Evolutionary conservation across 1,139 yeast species (phyloP).

Genomic region (Debaryomyces subglobosus): DNA sequence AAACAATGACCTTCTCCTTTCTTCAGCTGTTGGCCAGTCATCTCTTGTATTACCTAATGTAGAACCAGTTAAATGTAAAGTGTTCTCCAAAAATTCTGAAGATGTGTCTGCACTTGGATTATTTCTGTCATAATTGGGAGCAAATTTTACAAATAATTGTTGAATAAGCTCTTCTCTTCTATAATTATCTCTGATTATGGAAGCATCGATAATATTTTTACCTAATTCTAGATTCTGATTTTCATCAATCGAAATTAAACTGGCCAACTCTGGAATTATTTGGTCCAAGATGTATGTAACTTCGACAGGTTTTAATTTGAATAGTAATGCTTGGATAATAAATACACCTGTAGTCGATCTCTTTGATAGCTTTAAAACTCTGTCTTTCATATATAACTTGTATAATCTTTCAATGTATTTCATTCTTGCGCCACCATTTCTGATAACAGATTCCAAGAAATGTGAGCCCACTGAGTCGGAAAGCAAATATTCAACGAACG

Average conservation of each 20-base stretch:
- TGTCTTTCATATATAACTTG: conserved; percentile 69
- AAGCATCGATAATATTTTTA: conserved; percentile 67
- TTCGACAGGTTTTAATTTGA: conserved; percentile 61
- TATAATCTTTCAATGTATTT: conserved; percentile 73
- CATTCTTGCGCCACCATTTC: conserved; percentile 61
- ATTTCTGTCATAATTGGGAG: conserved; percentile 46
- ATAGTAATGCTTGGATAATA: conserved; percentile 71
- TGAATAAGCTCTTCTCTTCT: conserved; percentile 65
- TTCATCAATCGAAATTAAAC: conserved; percentile 53
- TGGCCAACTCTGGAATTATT: conserved; percentile 67
- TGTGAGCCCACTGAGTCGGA: conserved; percentile 92
- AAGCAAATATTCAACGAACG: conserved; percentile 80
- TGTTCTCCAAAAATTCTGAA: conserved; percentile 63
- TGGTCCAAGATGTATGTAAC: conserved; percentile 67
- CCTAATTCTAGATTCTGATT: conserved; percentile 72
- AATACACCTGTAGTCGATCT: conserved; percentile 83
- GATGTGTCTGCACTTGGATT: conserved; percentile 42
- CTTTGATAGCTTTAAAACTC: conserved; percentile 70
- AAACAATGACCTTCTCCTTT: conserved; percentile 77
- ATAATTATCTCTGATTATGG: conserved; percentile 60
- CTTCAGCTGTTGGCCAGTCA: conserved; percentile 92
- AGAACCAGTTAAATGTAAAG: conserved; percentile 64
- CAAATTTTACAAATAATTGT: conserved; percentile 61
- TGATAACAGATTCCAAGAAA: conserved; percentile 74
- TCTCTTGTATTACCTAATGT: conserved; percentile 81